A percentile compares a stretch with the other conserved stretches of the same genome.
Evolutionary conservation across 2,329 filamentous ascomycete genomes (phyloP).

Genomic region (Neospermospora avenae): DNA sequence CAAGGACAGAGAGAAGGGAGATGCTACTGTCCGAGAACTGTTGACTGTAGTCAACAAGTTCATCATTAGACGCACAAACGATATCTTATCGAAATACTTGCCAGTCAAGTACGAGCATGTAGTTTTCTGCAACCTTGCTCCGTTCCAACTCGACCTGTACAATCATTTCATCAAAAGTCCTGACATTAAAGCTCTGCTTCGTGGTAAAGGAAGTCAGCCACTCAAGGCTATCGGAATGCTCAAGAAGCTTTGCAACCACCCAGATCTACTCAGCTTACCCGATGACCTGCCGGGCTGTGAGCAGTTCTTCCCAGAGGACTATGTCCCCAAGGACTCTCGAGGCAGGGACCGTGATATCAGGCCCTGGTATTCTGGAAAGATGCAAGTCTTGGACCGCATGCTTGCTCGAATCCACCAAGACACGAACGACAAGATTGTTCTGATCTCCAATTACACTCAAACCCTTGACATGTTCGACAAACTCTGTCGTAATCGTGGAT

Average conservation of each 20-base stretch:
- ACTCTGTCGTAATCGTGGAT: slow-evolving; percentile 79
- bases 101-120: slow-evolving; percentile 99
- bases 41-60: slow-evolving; percentile 92
- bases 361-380: slow-evolving; percentile 96
- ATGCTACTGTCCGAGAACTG: slow-evolving; percentile 78
- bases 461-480: slow-evolving; percentile 93
- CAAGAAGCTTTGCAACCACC: slow-evolving; percentile 98
- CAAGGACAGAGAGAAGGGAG: slow-evolving; percentile 74
- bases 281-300: slow-evolving; percentile 87
- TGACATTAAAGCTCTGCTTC: slow-evolving; percentile 85
- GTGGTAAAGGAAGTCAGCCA: slow-evolving; percentile 92
- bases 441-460: slow-evolving; percentile 98
- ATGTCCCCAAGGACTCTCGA: slow-evolving; percentile 79
- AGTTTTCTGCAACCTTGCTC: slow-evolving; percentile 92
- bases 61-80: slow-evolving; percentile 95
- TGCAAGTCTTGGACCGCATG: slow-evolving; percentile 98
- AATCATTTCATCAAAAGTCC: slow-evolving; percentile 97
- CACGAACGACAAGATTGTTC: slow-evolving; percentile 97
- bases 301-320: slow-evolving; percentile 76
- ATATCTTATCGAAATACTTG: slow-evolving; percentile 95
- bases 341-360: slow-evolving; percentile 91
- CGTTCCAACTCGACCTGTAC: slow-evolving; percentile 90
- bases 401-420: slow-evolving; percentile 90
- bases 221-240: slow-evolving; percentile 94
- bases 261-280: slow-evolving; percentile 80